phyloP scores from a whole-genome alignment of 225 moss, liverwort and hornwort genomes.

The Sphagnum tenellum region DNA sequence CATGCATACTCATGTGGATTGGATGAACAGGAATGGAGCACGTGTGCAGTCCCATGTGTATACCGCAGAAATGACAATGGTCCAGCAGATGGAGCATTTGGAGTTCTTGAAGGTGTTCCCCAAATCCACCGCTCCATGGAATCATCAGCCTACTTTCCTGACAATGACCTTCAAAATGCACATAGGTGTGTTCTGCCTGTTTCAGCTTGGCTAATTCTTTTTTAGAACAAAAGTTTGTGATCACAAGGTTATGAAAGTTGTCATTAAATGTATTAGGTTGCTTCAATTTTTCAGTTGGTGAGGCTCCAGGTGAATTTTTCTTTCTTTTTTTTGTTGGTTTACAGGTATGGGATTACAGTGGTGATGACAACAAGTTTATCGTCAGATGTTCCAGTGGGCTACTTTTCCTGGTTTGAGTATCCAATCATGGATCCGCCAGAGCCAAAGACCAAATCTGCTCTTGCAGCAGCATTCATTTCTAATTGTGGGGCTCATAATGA shows the following conservation, averaged over 20 bases:
- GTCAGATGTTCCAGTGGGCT: constrained; percentile 98
- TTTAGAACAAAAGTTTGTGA: too few relatives aligned
- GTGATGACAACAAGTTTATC: constrained; percentile 94
- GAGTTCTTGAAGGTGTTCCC: constrained; percentile 5
- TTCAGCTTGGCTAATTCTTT: too few relatives aligned
- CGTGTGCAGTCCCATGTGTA: constrained; percentile 9
- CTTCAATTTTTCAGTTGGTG: too few relatives aligned
- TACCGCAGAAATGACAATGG: background rate
- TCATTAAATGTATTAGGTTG: too few relatives aligned
- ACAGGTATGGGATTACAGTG: constrained; percentile 51
- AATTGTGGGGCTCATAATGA: constrained; percentile 91
- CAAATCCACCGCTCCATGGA: constrained; percentile 47
- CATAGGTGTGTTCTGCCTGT: constrained; percentile 7
- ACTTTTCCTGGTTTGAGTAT: constrained; percentile 95
- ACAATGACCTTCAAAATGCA: constrained; percentile 19
- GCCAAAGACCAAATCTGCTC: constrained; percentile 37
- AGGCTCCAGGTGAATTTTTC: too few relatives aligned
- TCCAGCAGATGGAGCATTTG: constrained; percentile 25
- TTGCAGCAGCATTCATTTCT: constrained; percentile 92
- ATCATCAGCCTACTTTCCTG: constrained; percentile 37
- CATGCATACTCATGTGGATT: too few relatives aligned
- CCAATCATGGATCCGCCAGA: constrained; percentile 64
- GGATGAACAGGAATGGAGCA: constrained; percentile 3
- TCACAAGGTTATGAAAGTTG: too few relatives aligned
- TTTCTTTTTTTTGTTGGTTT: background rate